These are phyloP conservation scores for Dysphania ambrosioides DNA, from an alignment of 148 eudicot genomes.

Conservation along the genomic window DNA sequence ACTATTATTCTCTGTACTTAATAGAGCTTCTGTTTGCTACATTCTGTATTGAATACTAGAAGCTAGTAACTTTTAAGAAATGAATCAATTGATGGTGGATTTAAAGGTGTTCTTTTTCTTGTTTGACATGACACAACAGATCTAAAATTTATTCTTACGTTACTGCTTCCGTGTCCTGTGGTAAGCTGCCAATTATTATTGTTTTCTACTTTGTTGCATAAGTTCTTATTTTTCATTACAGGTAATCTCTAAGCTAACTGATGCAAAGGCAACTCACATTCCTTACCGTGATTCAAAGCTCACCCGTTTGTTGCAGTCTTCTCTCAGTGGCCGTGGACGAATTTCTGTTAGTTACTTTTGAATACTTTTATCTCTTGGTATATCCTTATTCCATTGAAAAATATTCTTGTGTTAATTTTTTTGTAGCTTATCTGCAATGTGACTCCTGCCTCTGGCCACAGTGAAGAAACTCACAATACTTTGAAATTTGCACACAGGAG, in stretches of 20 bases:
- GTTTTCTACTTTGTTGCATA: not conserved
- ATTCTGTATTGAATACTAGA: not conserved
- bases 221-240: constrained; percentile 15
- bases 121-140: not conserved
- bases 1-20: not conserved
- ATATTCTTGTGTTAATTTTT: not conserved
- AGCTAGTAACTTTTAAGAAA: not conserved
- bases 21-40: not conserved
- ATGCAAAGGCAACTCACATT: constrained; percentile 67
- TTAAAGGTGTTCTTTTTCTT: not conserved
- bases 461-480: constrained; percentile 83
- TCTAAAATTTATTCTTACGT: not conserved
- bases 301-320: constrained; percentile 72
- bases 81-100: not conserved
- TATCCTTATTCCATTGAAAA: not conserved
- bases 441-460: constrained; percentile 77
- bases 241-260: constrained; percentile 75
- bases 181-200: not conserved
- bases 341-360: constrained; percentile 55
- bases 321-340: constrained; percentile 76
- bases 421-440: constrained; percentile 78
- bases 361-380: not conserved
- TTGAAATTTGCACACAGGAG: constrained; percentile 73
- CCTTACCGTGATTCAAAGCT: constrained; percentile 82
- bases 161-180: not conserved